A percentile compares a stretch with the other conserved stretches of the same genome.
These are phyloP conservation scores for Cicer arietinum DNA, from an alignment of 306 rosid genomes.

Conservation along the genomic window DNA sequence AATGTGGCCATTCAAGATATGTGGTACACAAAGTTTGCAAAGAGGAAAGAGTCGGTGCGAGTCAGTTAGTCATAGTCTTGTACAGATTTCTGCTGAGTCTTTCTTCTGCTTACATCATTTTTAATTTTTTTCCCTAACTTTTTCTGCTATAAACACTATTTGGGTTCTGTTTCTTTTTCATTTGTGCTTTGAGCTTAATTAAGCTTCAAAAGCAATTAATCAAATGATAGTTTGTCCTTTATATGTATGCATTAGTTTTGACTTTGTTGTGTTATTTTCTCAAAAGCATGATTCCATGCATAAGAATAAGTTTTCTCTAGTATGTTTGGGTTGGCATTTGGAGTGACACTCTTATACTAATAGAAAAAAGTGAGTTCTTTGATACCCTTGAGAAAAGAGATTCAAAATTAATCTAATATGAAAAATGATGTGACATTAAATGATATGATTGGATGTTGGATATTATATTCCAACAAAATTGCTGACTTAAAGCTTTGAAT, in stretches of 20 bases:
- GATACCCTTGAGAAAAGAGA: too few species aligned
- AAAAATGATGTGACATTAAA: too few species aligned
- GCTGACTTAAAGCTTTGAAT: too few species aligned
- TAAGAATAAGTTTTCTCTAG: neutral
- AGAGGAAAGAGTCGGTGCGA: conserved; percentile 43
- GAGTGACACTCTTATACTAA: neutral
- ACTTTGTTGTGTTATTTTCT: neutral
- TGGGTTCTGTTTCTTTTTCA: conserved; percentile 31
- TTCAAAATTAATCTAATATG: too few species aligned
- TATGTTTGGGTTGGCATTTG: neutral
- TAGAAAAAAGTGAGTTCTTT: too few species aligned
- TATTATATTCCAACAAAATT: too few species aligned
- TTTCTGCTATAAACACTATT: conserved; percentile 35
- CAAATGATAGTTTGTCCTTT: conserved; percentile 2
- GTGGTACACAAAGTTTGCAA: conserved; percentile 37
- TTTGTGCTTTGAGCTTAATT: neutral
- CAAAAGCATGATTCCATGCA: too few species aligned
- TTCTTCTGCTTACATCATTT: conserved; percentile 48
- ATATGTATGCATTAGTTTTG: neutral
- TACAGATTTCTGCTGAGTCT: conserved; percentile 53
- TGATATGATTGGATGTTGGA: too few species aligned
- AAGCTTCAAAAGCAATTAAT: neutral
- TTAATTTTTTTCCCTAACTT: conserved; percentile 21
- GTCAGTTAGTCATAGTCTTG: conserved; percentile 47
- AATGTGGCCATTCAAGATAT: conserved; percentile 48